Conservation (phyloP, 768 basidiomycete species). For the Boletus subparvulus region DNA sequence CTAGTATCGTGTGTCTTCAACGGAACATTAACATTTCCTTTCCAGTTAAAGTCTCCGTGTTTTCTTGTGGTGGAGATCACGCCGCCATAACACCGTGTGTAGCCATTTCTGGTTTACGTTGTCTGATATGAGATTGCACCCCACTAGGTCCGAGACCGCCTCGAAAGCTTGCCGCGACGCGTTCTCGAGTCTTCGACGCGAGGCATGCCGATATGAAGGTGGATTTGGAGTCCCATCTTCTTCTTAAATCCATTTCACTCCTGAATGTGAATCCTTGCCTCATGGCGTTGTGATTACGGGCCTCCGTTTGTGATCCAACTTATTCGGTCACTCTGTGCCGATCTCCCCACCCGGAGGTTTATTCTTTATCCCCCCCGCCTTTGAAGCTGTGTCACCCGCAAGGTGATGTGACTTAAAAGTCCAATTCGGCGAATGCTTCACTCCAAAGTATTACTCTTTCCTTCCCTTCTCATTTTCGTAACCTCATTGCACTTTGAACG, state of each 20-base stretch:
- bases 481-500: not conserved
- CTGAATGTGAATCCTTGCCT: not conserved
- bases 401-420: constrained; percentile 9
- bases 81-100: not conserved
- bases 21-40: not conserved
- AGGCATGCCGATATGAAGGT: not conserved
- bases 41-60: not conserved
- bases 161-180: not conserved
- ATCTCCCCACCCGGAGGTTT: not conserved
- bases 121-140: not conserved
- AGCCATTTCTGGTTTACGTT: not conserved
- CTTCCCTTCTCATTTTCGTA: not conserved
- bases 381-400: constrained; percentile 14
- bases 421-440: not conserved
- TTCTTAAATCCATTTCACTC: not conserved
- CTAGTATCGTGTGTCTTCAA: not conserved
- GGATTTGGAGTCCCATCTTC: not conserved
- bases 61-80: not conserved
- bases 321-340: not conserved
- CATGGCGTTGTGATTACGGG: not conserved
- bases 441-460: not conserved
- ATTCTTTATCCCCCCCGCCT: not conserved
- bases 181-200: not conserved
- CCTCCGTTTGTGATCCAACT: not conserved
- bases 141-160: not conserved